A percentile compares a stretch with the other conserved stretches of the same genome.
These are phyloP conservation scores for Hsuehochloa calcarea DNA, from an alignment of 176 grass and related monocot genomes.

Conservation along the genomic window DNA sequence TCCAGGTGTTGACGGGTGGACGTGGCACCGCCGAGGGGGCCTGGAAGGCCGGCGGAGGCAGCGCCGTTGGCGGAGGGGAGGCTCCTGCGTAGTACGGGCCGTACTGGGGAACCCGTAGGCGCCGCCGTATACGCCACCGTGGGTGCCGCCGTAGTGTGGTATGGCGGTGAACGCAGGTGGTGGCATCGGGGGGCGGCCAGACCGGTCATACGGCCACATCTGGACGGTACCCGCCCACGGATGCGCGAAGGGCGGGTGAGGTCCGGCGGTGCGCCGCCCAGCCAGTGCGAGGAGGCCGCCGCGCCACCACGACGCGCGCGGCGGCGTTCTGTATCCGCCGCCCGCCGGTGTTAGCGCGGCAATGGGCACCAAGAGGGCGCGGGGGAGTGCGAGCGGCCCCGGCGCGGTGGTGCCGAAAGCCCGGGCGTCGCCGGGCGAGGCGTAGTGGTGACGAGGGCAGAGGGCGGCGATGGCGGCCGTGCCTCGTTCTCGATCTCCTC, in stretches of 20 bases:
- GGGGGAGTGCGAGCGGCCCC: not conserved
- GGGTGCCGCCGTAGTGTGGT: not conserved
- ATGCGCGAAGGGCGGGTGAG: not conserved
- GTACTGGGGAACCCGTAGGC: not conserved
- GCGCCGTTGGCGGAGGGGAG: no score
- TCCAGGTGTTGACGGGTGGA: no score
- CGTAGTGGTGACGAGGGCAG: not conserved
- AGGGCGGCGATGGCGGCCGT: not conserved
- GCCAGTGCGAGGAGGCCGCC: rapidly evolving
- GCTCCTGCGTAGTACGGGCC: not conserved
- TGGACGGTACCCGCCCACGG: not conserved
- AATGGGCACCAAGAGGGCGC: not conserved
- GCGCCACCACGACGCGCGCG: not conserved
- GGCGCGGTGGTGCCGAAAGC: not conserved
- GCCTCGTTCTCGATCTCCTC: not conserved
- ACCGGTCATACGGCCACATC: not conserved
- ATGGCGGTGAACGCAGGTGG: not conserved
- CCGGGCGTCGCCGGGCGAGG: no score
- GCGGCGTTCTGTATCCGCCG: not conserved
- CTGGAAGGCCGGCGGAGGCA: no score
- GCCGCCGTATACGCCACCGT: not conserved
- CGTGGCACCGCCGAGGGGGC: rapidly evolving
- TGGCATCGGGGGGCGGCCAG: not conserved
- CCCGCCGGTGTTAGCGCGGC: no score
- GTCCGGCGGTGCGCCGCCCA: not conserved